Conservation (phyloP, 768 basidiomycete species). For the Dioszegia hungarica region DNA sequence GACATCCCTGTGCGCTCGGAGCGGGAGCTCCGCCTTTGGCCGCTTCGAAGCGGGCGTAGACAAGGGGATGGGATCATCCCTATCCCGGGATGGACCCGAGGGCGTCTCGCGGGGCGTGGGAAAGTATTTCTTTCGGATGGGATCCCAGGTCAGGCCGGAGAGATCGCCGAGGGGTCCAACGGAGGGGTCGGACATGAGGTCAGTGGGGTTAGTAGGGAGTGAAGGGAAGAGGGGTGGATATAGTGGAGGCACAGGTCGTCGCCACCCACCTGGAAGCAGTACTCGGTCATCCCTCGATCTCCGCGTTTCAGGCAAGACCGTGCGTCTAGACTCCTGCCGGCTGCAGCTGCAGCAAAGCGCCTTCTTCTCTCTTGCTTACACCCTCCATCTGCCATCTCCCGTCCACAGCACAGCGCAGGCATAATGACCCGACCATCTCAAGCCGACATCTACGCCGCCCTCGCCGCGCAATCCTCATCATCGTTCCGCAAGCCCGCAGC, state of each 20-base stretch:
- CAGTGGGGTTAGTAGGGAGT: background rate
- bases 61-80: too few relatives aligned
- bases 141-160: slow-evolving; percentile 27
- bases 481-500: slow-evolving; percentile 19
- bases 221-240: background rate
- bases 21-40: too few relatives aligned
- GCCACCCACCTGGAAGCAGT: background rate
- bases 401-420: background rate
- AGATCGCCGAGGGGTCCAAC: slow-evolving; percentile 18
- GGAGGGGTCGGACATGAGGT: background rate
- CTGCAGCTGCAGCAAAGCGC: background rate
- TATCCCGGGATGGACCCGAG: background rate
- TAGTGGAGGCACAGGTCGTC: background rate
- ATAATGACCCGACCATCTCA: slow-evolving; percentile 36
- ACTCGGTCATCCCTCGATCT: background rate
- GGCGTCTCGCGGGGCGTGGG: background rate
- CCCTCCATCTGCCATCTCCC: background rate
- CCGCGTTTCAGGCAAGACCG: background rate
- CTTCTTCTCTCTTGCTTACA: too few relatives aligned
- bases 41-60: too few relatives aligned
- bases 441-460: slow-evolving; percentile 40
- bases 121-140: slow-evolving; percentile 21
- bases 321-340: too few relatives aligned
- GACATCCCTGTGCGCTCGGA: too few relatives aligned
- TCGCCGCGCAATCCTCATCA: slow-evolving; percentile 33